phyloP scores from a whole-genome alignment of 768 basidiomycete species.

The Lentinula sp. region DNA sequence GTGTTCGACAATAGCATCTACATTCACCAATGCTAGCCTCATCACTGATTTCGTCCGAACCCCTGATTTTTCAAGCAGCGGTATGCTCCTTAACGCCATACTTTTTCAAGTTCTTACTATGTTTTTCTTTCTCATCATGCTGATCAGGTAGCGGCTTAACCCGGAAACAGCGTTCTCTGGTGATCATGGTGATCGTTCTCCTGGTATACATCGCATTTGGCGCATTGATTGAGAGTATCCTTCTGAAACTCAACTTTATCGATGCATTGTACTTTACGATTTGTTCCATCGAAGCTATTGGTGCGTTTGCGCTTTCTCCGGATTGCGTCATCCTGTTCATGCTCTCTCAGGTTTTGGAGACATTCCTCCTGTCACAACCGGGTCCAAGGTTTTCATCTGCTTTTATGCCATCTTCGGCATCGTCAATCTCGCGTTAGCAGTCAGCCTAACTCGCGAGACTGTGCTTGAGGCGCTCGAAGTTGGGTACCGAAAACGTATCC shows the following conservation, averaged over 20 bases:
- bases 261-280: slow-evolving; percentile 76
- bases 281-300: slow-evolving; percentile 66
- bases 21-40: slow-evolving; percentile 62
- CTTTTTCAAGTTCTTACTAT: neutral
- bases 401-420: slow-evolving; percentile 57
- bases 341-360: slow-evolving; percentile 55
- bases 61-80: slow-evolving; percentile 56
- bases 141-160: slow-evolving; percentile 70
- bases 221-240: slow-evolving; percentile 48
- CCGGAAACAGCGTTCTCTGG: slow-evolving; percentile 71
- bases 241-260: slow-evolving; percentile 56
- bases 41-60: slow-evolving; percentile 56
- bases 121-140: neutral
- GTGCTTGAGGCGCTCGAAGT: slow-evolving; percentile 69
- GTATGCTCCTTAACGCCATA: slow-evolving; percentile 25
- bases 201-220: slow-evolving; percentile 73
- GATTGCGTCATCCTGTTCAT: neutral
- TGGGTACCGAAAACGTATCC: slow-evolving; percentile 52
- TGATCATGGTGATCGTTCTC: slow-evolving; percentile 71
- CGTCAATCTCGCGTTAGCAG: slow-evolving; percentile 56
- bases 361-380: slow-evolving; percentile 46
- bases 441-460: slow-evolving; percentile 61
- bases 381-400: slow-evolving; percentile 53
- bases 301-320: slow-evolving; percentile 15
- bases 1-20: slow-evolving; percentile 64